Evolutionary conservation across 805 yeast species (phyloP).

Genomic region (Ogataea methylovora): DNA sequence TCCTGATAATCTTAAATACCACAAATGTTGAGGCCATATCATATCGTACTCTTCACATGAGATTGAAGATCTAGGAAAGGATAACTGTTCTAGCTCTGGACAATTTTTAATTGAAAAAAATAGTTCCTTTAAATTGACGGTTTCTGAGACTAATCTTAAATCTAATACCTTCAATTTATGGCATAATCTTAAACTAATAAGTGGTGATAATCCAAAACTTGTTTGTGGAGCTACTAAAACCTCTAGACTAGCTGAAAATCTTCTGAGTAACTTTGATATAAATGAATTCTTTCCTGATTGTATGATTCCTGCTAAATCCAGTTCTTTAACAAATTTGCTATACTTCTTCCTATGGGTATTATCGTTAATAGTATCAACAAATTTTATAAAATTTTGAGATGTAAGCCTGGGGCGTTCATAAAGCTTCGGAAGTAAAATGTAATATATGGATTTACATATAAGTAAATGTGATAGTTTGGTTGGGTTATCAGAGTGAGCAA

Average conservation of each 20-base stretch:
- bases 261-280: slow-evolving; percentile 73
- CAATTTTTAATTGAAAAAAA: slow-evolving; percentile 66
- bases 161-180: slow-evolving; percentile 57
- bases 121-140: slow-evolving; percentile 74
- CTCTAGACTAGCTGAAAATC: slow-evolving; percentile 61
- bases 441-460: slow-evolving; percentile 56
- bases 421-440: slow-evolving; percentile 51
- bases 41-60: slow-evolving; percentile 51
- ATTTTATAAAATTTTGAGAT: slow-evolving; percentile 60
- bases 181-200: slow-evolving; percentile 75
- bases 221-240: slow-evolving; percentile 88
- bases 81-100: slow-evolving; percentile 58
- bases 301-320: slow-evolving; percentile 73
- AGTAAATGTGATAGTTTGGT: slow-evolving; percentile 44
- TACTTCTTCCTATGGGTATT: slow-evolving; percentile 37
- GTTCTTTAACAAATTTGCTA: slow-evolving; percentile 52
- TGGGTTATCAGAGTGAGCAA: slow-evolving; percentile 23
- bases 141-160: slow-evolving; percentile 81
- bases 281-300: slow-evolving; percentile 90
- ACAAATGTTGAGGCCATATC: slow-evolving; percentile 76
- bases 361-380: slow-evolving; percentile 60
- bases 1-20: slow-evolving; percentile 74
- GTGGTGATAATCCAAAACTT: slow-evolving; percentile 86
- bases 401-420: slow-evolving; percentile 57
- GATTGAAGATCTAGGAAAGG: slow-evolving; percentile 86